Base-by-base conservation (phyloP, 768 basidiomycete species). In the Panaeolus cyanescens region DNA sequence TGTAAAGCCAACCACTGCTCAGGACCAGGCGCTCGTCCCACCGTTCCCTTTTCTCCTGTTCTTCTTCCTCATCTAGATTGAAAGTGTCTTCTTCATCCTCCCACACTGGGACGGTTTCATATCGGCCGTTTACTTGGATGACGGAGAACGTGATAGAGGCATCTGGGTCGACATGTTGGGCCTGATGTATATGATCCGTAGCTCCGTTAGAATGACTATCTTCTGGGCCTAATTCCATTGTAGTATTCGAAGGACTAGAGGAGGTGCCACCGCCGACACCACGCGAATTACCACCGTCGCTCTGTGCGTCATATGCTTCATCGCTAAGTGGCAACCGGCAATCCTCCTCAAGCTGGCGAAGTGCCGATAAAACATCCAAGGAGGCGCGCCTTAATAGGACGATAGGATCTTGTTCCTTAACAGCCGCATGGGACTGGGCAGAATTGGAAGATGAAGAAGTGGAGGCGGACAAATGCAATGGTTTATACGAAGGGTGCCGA, bases 1-100 rank as follows among this genome's bases (percentile, higher is more conserved):
- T 80, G 70, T 95, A 95, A 58, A 94, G 68, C 91, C 92, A 94
- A 5, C 93, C 93, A 30, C 88, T 88, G 25, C 90, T 90, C 12
- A 94, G 78, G 0, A 93, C 87, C 10, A 95, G 81, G 33, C 86
- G 79, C 68, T 93, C 90, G 67, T 94, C 93, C 93, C 93, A 95
- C 17, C 80, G 77, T 63, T 91, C 89, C 37, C 82, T 80, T 71
- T 87, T 88, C 67, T 86, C 83, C 62, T 83, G 83, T 62, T 79
- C 80, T 42, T 81, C 74, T 32, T 78, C 79, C 19, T 78, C 79
- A 4, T 78, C 71, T 12, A 75, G 69, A n/a, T 64, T 68, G 62
- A 66, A 67, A 6, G 77, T 70, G 33, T 82, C 83, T 13, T 85
- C 80, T 55, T 89, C 88, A 62, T 92, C 89, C 63, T 91, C 90